Conservation (phyloP, 2,329 filamentous ascomycete species). For the Trichoderma breve region DNA sequence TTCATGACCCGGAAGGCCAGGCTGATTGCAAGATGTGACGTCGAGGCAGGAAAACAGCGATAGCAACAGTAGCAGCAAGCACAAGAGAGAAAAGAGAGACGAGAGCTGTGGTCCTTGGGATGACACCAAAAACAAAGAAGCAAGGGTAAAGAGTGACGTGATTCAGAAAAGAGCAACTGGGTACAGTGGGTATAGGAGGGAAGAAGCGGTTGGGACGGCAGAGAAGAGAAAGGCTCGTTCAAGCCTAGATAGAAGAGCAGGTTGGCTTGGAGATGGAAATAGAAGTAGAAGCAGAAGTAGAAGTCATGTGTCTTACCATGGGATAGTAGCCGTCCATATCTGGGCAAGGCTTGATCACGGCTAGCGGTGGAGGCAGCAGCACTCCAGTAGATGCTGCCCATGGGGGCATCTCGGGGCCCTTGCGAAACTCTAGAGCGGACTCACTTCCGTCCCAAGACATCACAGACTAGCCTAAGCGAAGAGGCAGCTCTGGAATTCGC, state of each 20-base stretch:
- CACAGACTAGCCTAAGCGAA: not conserved
- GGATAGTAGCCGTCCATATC: not conserved
- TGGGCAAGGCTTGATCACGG: not conserved
- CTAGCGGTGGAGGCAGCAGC: constrained; percentile 4
- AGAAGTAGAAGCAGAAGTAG: not conserved
- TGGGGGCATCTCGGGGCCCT: not conserved
- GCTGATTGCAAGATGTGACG: constrained; percentile 4
- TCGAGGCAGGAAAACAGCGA: constrained; percentile 30
- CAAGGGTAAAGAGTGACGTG: constrained; percentile 22
- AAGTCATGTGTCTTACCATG: constrained; percentile 5
- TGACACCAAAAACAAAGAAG: constrained; percentile 27
- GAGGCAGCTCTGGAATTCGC: not conserved
- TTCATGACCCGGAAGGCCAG: constrained; percentile 8
- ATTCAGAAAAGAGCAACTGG: constrained; percentile 29
- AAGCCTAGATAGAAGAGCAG: constrained; percentile 2
- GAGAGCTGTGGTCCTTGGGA: constrained; percentile 4
- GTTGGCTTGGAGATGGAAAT: not conserved
- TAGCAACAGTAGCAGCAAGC: not conserved
- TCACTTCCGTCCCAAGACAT: constrained; percentile 6
- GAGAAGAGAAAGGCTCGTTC: constrained; percentile 4
- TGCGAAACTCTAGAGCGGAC: not conserved
- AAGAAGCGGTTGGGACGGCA: constrained; percentile 11
- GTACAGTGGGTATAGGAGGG: constrained; percentile 20
- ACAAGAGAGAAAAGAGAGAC: constrained; percentile 22
- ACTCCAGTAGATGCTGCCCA: not conserved